Evolutionary conservation across 129 eudicot genomes (phyloP).

Genomic region (Escallonia herrerae): DNA sequence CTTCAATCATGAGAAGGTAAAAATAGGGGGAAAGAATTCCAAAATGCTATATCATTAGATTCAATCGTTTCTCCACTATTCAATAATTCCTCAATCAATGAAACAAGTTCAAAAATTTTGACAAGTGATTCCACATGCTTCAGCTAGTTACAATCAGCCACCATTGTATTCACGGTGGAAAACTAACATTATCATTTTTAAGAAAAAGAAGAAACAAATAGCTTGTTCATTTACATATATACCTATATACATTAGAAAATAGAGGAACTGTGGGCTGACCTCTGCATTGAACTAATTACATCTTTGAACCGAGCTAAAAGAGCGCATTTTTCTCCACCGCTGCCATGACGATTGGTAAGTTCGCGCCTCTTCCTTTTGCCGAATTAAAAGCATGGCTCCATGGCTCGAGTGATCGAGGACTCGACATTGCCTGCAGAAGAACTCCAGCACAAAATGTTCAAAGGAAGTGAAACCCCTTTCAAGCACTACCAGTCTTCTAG

Average conservation of each 20-base stretch:
- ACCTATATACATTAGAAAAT: constrained; percentile 41
- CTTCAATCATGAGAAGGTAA: too few species aligned
- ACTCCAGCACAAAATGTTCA: neutral
- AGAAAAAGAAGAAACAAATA: neutral
- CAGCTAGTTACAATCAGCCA: neutral
- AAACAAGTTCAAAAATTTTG: neutral
- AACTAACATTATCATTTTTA: neutral
- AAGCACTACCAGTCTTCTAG: constrained; percentile 84
- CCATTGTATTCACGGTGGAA: neutral
- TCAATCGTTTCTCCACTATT: too few species aligned
- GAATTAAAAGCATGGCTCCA: neutral
- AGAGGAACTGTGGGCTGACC: constrained; percentile 14
- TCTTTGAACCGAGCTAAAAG: constrained; percentile 3
- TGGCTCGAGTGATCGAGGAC: neutral
- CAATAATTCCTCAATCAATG: neutral
- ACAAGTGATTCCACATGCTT: too few species aligned
- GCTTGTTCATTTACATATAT: constrained; percentile 15
- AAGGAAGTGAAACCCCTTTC: constrained; percentile 1
- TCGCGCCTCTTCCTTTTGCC: too few species aligned
- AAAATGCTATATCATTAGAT: too few species aligned
- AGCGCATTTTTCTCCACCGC: constrained; percentile 3
- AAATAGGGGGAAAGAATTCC: too few species aligned
- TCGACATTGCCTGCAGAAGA: constrained; percentile 1
- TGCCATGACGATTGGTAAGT: neutral
- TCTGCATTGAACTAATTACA: constrained; percentile 21